A percentile compares a stretch with the other conserved stretches of the same genome.
Evolutionary conservation across 2,329 filamentous ascomycete species (phyloP).

Genomic region (Paraconiothyrium sp.): DNA sequence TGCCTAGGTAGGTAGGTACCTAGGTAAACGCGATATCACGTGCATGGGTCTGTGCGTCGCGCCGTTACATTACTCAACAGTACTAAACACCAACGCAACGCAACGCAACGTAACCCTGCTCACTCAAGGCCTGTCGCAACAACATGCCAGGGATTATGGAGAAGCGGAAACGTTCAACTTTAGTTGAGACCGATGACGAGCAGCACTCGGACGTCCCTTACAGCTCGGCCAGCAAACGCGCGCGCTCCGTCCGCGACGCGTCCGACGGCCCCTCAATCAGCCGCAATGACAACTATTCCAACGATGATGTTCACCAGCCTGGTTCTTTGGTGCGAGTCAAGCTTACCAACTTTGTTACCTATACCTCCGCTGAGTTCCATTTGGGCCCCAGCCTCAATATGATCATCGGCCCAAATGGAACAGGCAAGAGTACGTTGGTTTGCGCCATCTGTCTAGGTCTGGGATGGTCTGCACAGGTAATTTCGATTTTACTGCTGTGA

Average conservation of each 20-base stretch:
- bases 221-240: slow-evolving; percentile 43
- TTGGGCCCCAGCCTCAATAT: slow-evolving; percentile 95
- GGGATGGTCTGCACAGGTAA: slow-evolving; percentile 76
- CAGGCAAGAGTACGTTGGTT: slow-evolving; percentile 95
- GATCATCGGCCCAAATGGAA: slow-evolving; percentile 99
- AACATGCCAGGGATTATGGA: slow-evolving; percentile 40
- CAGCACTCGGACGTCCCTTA: slow-evolving; percentile 31
- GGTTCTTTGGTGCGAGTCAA: slow-evolving; percentile 90
- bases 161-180: slow-evolving; percentile 35
- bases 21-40: not conserved
- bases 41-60: not conserved
- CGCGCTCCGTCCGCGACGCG: slow-evolving; percentile 42
- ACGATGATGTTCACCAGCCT: slow-evolving; percentile 59
- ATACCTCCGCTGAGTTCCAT: slow-evolving; percentile 88
- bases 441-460: slow-evolving; percentile 95
- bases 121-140: not conserved
- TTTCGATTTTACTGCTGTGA: not conserved
- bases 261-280: slow-evolving; percentile 25
- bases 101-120: not conserved
- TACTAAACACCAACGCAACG: not conserved
- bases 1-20: too few relatives aligned
- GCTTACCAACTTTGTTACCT: slow-evolving; percentile 92
- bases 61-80: not conserved
- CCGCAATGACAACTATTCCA: slow-evolving; percentile 18
- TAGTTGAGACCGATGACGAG: slow-evolving; percentile 32